Conservation (phyloP, 2,329 filamentous ascomycete species). For the Penicillium brevicompactum region DNA sequence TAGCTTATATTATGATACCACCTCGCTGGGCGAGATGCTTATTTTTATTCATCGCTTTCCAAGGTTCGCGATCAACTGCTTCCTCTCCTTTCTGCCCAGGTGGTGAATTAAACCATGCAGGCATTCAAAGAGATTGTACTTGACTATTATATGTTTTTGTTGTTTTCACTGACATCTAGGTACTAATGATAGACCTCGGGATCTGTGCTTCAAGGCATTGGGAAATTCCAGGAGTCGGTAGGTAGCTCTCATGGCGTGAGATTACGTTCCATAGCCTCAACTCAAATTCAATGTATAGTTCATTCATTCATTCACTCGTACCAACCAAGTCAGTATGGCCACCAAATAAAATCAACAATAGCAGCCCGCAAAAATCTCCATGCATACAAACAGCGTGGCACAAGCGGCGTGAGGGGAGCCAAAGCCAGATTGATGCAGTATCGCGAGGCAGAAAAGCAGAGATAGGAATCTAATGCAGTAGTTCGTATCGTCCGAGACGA, state of each 20-base stretch:
- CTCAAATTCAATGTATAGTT: conserved; percentile 26
- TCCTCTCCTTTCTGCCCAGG: too few relatives aligned
- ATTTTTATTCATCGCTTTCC: not conserved
- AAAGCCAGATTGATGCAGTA: not conserved
- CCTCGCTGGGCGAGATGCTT: conserved; percentile 8
- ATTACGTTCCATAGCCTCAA: not conserved
- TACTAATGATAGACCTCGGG: too few relatives aligned
- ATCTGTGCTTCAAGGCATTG: too few relatives aligned
- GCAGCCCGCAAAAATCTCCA: not conserved
- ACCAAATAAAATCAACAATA: conserved; percentile 6
- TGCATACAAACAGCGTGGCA: not conserved
- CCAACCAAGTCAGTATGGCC: conserved; percentile 24
- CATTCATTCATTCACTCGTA: conserved; percentile 41
- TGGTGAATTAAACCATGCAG: too few relatives aligned
- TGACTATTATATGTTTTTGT: too few relatives aligned
- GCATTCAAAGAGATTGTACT: too few relatives aligned
- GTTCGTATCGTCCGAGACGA: not conserved
- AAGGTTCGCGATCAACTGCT: too few relatives aligned
- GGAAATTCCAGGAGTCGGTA: too few relatives aligned
- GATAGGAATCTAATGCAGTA: conserved; percentile 3
- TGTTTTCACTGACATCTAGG: too few relatives aligned
- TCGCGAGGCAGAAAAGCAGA: conserved; percentile 4
- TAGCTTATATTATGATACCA: conserved; percentile 4
- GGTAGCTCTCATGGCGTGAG: too few relatives aligned
- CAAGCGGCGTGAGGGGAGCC: not conserved